phyloP scores from a whole-genome alignment of 176 grass and related monocot genomes.

The Aegilops bicornis region DNA sequence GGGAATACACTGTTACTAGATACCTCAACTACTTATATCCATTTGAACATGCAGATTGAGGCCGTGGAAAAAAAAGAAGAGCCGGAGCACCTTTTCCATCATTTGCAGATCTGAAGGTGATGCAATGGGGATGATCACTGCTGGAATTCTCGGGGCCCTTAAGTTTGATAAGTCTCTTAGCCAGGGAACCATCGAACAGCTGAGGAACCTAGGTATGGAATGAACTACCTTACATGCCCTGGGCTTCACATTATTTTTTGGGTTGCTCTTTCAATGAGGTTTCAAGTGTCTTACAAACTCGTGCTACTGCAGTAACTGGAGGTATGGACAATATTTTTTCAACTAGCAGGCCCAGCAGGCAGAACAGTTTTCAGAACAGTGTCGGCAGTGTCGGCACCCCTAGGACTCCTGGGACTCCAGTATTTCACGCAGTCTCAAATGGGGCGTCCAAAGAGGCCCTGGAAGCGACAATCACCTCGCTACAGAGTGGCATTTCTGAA shows the following conservation, averaged over 20 bases:
- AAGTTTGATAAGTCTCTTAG: conserved; percentile 95
- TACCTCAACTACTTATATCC: conserved; percentile 14
- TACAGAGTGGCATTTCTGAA: conserved; percentile 64
- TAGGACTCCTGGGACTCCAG: conserved; percentile 48
- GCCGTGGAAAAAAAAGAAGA: conserved; percentile 83
- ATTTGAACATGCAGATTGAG: conserved; percentile 59
- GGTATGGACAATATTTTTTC: conserved; percentile 62
- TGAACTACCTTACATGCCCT: not conserved
- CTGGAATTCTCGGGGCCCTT: conserved; percentile 81
- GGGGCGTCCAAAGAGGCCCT: conserved; percentile 40
- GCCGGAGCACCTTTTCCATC: conserved; percentile 66
- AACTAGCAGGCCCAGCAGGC: conserved; percentile 65
- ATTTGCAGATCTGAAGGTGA: conserved; percentile 92
- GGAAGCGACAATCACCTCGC: conserved; percentile 59
- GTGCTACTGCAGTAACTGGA: conserved; percentile 62
- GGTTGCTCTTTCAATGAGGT: not conserved
- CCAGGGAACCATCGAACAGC: conserved; percentile 79
- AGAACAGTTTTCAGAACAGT: conserved; percentile 88
- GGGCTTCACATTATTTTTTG: not conserved
- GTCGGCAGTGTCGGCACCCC: conserved; percentile 67
- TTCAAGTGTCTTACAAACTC: conserved; percentile 11
- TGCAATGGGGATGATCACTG: conserved; percentile 85
- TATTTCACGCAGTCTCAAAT: conserved; percentile 35
- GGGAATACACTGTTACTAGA: conserved; percentile 15
- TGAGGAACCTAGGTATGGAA: conserved; percentile 80